These are phyloP conservation scores for Epicoccum sorghinum DNA, from an alignment of 2,329 filamentous ascomycete genomes.

Conservation along the genomic window DNA sequence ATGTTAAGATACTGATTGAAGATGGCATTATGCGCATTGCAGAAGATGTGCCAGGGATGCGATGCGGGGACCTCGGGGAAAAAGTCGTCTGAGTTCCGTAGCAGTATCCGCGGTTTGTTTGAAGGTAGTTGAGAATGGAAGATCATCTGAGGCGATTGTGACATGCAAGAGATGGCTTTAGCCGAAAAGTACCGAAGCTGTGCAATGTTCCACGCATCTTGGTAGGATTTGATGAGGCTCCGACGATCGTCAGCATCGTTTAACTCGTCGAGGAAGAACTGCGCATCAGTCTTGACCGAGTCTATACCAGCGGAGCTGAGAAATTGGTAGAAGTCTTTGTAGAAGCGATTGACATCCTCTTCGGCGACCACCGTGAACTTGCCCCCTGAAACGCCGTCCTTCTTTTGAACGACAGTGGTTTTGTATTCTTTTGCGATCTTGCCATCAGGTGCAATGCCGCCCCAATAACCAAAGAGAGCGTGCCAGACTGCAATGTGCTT, in stretches of 20 bases:
- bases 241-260: constrained; percentile 71
- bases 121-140: constrained; percentile 82
- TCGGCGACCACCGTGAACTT: constrained; percentile 75
- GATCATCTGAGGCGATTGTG: constrained; percentile 81
- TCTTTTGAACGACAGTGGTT: constrained; percentile 65
- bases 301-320: constrained; percentile 76
- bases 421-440: constrained; percentile 79
- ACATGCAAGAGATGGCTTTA: constrained; percentile 92
- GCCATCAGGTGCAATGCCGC: constrained; percentile 77
- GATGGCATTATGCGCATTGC: constrained; percentile 87
- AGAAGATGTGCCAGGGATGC: constrained; percentile 94
- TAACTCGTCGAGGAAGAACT: constrained; percentile 85
- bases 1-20: constrained; percentile 85
- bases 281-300: constrained; percentile 89
- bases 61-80: constrained; percentile 81
- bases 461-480: constrained; percentile 71
- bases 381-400: constrained; percentile 63
- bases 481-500: constrained; percentile 94
- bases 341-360: constrained; percentile 77
- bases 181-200: constrained; percentile 78
- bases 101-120: constrained; percentile 74
- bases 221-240: constrained; percentile 74
- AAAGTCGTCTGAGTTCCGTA: constrained; percentile 91
- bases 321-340: constrained; percentile 90
- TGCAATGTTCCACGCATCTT: constrained; percentile 84